phyloP scores from a whole-genome alignment of 2,329 filamentous ascomycete genomes.

The Xylariaceae sp. region DNA sequence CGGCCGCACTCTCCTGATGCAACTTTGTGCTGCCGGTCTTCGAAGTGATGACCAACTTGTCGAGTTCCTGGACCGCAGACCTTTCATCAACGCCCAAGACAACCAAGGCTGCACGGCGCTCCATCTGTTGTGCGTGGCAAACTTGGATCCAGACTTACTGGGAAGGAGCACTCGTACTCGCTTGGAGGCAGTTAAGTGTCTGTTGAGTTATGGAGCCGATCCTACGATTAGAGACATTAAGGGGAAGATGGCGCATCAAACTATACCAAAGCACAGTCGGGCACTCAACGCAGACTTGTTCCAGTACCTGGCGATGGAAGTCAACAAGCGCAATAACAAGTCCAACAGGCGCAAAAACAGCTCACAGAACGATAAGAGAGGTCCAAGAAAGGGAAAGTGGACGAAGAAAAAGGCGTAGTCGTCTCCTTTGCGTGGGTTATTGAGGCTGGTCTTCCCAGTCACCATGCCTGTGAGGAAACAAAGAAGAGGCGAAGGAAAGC shows the following conservation, averaged over 20 bases:
- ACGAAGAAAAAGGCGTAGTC: no score
- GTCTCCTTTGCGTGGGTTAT: no score
- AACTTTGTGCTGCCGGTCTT: not conserved
- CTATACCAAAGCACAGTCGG: no score
- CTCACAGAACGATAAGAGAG: no score
- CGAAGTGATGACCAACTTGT: constrained; percentile 1
- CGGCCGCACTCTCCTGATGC: constrained; percentile 7
- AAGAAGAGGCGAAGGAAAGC: no score
- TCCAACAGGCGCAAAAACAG: no score
- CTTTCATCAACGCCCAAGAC: constrained; percentile 4
- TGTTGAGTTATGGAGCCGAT: constrained; percentile 6
- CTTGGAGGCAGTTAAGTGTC: constrained; percentile 3
- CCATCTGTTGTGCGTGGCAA: constrained; percentile 1
- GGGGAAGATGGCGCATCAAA: not conserved
- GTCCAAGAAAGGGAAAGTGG: no score
- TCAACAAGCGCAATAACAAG: no score
- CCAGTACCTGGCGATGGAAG: no score
- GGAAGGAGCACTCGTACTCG: not conserved
- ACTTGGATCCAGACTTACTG: not conserved
- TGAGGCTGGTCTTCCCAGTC: no score
- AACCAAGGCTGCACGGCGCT: constrained; percentile 7
- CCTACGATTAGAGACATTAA: not conserved
- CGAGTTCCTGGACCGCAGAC: constrained; percentile 1
- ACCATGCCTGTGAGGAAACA: no score
- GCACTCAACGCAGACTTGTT: no score